Base-by-base conservation (phyloP, 805 yeast genomes). In the Ogataea trehaloabstinens region DNA sequence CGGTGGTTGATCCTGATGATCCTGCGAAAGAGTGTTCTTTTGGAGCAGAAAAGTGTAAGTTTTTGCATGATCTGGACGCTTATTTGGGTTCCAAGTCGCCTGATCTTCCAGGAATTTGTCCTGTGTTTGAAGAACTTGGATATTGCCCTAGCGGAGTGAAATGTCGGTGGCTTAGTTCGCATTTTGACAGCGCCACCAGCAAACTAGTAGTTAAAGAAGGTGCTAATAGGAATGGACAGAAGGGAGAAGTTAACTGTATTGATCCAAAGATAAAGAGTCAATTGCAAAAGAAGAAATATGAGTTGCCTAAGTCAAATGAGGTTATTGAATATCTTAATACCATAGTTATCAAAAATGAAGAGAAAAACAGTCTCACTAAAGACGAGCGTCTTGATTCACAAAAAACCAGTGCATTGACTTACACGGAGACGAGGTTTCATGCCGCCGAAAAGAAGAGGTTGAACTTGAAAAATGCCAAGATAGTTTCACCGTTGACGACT, bases 401-500 rank as follows among this genome's bases (percentile, higher is more conserved):
- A 20, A 63, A 68, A 38, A 66, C 59, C 21, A 64, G 66, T 38
- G 64, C 63, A 28, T 66, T 74, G 13, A 64, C 68, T n/a, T 91
- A 80, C 55, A 67, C 77, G 38, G 97, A 91, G 56, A 74, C 95
- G 1, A 82, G 89, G 15, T 78, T 83, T 63, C 78, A 77, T 52
- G 72, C 87, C 0, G 67, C 74, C n/a, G 98, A 93, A 61, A 93
- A 93, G 76, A 85, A 83, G 60, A 72, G 65, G 40, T 57, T 93
- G 34, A 68, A 89, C 55, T 72, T 85, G 37, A 66, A 68, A 24
- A 69, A 78, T 32, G 91, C 91, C 48, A 89, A 89, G 63, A 88
- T 93, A 43, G 82, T 93, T 6, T 87, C 97, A 2, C 99, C 99
- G 2, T 73, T 93, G 46, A 95, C 99, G 24, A 93, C 99, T 0